Base-by-base conservation (phyloP, 345 rosid genomes). In the Corymbia maculata region DNA sequence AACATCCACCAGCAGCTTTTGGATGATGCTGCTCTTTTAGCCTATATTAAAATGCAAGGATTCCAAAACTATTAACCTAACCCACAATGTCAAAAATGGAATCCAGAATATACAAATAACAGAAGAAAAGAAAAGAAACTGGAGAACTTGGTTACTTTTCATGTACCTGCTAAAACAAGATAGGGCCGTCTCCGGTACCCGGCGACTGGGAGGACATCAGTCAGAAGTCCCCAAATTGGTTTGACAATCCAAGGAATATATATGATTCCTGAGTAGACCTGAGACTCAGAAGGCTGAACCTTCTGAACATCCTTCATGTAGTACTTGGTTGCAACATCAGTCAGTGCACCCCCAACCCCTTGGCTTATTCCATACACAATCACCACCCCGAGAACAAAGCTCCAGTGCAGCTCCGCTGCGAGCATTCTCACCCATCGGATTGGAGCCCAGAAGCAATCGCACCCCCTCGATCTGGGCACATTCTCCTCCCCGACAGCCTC, bases 301-400 rank as follows among this genome's bases (percentile, higher is more conserved):
- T 90, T 92, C 88, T 90, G 98, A 75, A 89, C 98, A 88, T 96
- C 97, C 90, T 96, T 96, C 92, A 96, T 93, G 87, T 96, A 96
- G 68, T 96, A 94, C 87, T 93, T 92, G 1, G 96, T 94, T 47
- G 93, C 90, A 55, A 96, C 97, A 89, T 93, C 92, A 51, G 90
- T 89, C 49, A 96, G 91, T 1, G 93, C 96, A 61, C 89, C 91
- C 11, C 96, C 96, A 30, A 95, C 89, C 3, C 97, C 97, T 90
- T 95, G 96, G 87, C 92, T 96, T 47, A 94, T 92, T 10, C 96
- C 97, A 86, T 96, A 93, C 79, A 95, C 93, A 24, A 93, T n/a
- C 88, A 95, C 88, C 85, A 96, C 96, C 26, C 94, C 95, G 6
- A 96, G 49, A 85, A 96, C 93, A 87, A 95, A 94, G 92, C 95